A percentile compares a stretch with the other conserved stretches of the same genome.
phyloP scores from a whole-genome alignment of 208 protist species.

The Leishmania gerbilli region DNA sequence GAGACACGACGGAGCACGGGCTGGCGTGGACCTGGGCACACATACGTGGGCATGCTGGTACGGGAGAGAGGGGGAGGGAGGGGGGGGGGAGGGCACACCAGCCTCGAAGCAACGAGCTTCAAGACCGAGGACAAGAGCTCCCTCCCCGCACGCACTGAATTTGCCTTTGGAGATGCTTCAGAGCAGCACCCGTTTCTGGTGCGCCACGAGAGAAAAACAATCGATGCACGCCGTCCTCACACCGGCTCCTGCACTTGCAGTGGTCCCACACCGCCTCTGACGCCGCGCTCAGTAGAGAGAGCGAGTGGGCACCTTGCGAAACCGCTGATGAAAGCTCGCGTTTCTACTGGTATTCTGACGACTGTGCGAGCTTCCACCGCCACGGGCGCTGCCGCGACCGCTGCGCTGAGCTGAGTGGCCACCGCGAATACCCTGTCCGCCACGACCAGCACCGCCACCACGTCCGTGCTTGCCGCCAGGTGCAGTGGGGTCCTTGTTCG shows the following conservation, averaged over 20 bases:
- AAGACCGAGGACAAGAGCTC: background rate
- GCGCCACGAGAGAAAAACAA: background rate
- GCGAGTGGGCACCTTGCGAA: constrained; percentile 47
- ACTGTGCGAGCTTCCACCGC: background rate
- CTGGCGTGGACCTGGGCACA: background rate
- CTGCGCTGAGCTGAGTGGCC: background rate
- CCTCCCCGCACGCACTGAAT: background rate
- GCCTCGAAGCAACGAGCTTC: background rate
- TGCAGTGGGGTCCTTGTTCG: background rate
- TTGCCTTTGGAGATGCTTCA: background rate
- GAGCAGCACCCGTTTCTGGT: background rate
- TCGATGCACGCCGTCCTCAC: too few relatives aligned
- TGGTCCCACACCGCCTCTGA: background rate
- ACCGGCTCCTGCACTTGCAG: background rate
- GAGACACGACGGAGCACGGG: background rate
- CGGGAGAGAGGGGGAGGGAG: too few relatives aligned
- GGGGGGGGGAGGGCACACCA: background rate
- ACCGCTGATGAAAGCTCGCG: constrained; percentile 16
- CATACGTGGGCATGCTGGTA: background rate
- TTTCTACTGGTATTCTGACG: background rate
- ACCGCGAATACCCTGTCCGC: background rate
- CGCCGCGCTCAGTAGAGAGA: constrained; percentile 45
- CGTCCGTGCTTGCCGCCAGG: background rate
- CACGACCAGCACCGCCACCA: constrained; percentile 1
- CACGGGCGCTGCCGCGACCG: background rate